These are phyloP conservation scores for Penicillium cosmopolitanum DNA, from an alignment of 495 filamentous ascomycete species.

Conservation along the genomic window DNA sequence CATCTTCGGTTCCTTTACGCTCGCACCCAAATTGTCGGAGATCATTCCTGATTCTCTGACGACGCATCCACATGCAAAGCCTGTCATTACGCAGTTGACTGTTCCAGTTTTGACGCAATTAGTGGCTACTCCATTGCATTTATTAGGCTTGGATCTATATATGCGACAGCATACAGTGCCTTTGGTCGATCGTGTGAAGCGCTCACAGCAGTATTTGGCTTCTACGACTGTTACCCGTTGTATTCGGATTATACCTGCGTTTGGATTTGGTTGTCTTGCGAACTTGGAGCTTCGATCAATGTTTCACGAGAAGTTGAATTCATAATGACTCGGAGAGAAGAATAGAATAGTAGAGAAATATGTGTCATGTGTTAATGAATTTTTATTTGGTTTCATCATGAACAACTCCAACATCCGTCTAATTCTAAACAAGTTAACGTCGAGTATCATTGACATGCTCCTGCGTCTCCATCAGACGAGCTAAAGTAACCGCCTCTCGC, in stretches of 20 bases:
- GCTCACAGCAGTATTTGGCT: constrained; percentile 29
- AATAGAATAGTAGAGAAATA: not conserved
- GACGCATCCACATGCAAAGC: constrained; percentile 30
- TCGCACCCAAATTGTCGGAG: constrained; percentile 28
- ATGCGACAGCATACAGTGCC: constrained; percentile 29
- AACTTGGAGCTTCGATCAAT: constrained; percentile 34
- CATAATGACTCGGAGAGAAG: constrained; percentile 7
- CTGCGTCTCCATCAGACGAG: constrained; percentile 42
- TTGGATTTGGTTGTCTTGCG: constrained; percentile 37
- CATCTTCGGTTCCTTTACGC: constrained; percentile 43
- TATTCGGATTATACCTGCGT: constrained; percentile 41
- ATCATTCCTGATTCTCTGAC: constrained; percentile 31
- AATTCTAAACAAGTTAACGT: constrained; percentile 22
- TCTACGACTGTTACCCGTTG: constrained; percentile 34
- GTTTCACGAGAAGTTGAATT: constrained; percentile 26
- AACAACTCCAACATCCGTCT: not conserved
- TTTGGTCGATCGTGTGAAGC: constrained; percentile 25
- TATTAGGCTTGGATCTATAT: constrained; percentile 39
- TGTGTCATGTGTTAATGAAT: not conserved
- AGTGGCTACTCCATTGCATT: constrained; percentile 39
- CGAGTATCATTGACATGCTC: constrained; percentile 45
- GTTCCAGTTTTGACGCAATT: constrained; percentile 39
- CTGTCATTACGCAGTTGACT: constrained; percentile 36
- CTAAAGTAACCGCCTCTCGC: constrained; percentile 46
- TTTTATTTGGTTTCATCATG: not conserved